Evolutionary conservation across 1,139 yeast species (phyloP).

Genomic region (Sugiyamaella neomexicana): DNA sequence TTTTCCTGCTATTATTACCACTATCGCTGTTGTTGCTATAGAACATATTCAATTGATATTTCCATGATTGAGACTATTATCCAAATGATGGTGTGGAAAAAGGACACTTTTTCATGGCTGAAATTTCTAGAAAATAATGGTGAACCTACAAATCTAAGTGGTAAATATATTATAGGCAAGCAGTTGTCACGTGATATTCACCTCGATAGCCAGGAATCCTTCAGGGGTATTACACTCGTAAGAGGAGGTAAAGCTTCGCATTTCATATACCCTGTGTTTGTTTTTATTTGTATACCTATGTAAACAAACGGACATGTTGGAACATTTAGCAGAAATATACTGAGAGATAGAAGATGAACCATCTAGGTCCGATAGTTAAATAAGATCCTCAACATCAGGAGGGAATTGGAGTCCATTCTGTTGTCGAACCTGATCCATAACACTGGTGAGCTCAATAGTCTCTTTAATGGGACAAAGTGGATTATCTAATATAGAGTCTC

Average conservation of each 20-base stretch:
- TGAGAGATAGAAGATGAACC: no score
- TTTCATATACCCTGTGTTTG: no score
- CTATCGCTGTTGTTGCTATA: background rate
- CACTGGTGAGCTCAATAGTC: slow-evolving; percentile 46
- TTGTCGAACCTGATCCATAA: slow-evolving; percentile 48
- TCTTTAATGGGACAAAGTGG: slow-evolving; percentile 47
- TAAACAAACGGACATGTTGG: no score
- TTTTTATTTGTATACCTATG: no score
- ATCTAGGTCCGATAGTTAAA: no score
- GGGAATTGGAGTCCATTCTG: slow-evolving; percentile 49
- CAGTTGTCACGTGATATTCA: background rate
- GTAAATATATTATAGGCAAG: background rate
- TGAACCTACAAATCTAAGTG: background rate
- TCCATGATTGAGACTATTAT: background rate
- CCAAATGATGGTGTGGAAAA: background rate
- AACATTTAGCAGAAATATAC: no score
- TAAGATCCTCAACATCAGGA: slow-evolving; percentile 35
- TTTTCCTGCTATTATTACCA: slow-evolving; percentile 2
- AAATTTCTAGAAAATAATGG: slow-evolving; percentile 1
- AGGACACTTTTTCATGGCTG: background rate
- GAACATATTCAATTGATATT: slow-evolving; percentile 1
- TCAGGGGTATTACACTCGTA: no score
- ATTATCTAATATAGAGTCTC: slow-evolving; percentile 41
- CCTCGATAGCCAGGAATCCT: no score
- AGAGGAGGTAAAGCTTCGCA: no score